A percentile compares a stretch with the other conserved stretches of the same genome.
Conservation (phyloP, 306 rosid genomes). For the Luffa aegyptiaca region DNA sequence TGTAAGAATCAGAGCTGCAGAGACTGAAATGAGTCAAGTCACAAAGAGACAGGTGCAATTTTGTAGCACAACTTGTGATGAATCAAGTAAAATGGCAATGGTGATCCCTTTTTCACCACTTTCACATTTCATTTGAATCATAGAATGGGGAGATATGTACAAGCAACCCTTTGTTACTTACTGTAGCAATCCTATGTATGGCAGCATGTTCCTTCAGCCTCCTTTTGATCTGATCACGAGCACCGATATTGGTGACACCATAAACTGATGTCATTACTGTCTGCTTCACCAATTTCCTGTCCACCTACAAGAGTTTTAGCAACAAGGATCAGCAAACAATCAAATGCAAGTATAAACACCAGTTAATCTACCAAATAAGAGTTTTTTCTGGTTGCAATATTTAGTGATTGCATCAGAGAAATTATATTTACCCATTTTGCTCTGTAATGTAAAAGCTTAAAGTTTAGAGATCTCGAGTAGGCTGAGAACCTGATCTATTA, state of each 20-base stretch:
- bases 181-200: conserved; percentile 14
- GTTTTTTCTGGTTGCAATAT: neutral
- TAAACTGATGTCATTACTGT: conserved; percentile 99
- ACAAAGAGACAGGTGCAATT: neutral
- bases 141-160: neutral
- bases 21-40: neutral
- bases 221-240: conserved; percentile 86
- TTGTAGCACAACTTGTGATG: neutral
- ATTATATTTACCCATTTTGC: neutral
- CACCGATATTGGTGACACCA: conserved; percentile 93
- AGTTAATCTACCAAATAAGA: neutral
- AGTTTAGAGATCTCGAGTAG: neutral
- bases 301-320: conserved; percentile 46
- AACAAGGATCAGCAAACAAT: conserved; percentile 4
- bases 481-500: conserved; percentile 62
- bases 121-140: neutral
- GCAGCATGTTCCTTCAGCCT: conserved; percentile 69
- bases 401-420: neutral
- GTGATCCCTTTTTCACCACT: neutral
- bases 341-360: neutral
- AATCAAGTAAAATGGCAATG: neutral
- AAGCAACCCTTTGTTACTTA: neutral
- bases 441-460: neutral
- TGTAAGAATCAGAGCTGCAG: neutral
- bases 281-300: conserved; percentile 97